Evolutionary conservation across 345 rosid species (phyloP).

Genomic region (Eucalyptus pauciflora): DNA sequence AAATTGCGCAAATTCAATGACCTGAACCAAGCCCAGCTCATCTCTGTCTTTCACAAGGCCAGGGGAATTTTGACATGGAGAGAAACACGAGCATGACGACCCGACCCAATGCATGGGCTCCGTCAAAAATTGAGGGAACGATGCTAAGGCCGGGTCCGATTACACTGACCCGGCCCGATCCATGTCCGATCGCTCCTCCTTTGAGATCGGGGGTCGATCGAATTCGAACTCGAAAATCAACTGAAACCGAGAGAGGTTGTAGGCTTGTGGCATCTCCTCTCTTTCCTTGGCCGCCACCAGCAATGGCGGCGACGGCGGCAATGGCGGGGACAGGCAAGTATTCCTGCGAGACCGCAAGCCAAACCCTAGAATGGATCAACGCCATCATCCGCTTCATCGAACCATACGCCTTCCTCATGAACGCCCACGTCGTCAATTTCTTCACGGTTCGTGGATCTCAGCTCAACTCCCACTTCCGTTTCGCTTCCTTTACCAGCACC

Average conservation of each 20-base stretch:
- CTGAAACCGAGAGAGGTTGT: background rate
- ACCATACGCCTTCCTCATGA: constrained; percentile 41
- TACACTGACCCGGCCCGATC: background rate
- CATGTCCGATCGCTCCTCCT: background rate
- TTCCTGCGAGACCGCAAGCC: constrained; percentile 49
- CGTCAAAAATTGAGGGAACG: background rate
- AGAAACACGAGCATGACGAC: background rate
- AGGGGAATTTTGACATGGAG: background rate
- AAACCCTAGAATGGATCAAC: constrained; percentile 65
- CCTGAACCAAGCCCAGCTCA: background rate
- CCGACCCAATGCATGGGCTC: background rate
- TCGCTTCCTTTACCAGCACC: background rate
- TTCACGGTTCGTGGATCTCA: constrained; percentile 20
- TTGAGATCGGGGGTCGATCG: background rate
- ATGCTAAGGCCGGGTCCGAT: background rate
- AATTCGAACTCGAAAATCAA: background rate
- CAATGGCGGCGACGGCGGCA: background rate
- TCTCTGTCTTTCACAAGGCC: background rate
- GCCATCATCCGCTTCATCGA: constrained; percentile 48
- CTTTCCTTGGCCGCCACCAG: background rate
- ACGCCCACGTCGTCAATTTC: constrained; percentile 82
- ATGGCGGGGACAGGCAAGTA: constrained; percentile 6
- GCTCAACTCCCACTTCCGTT: background rate
- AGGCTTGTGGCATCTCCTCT: constrained; percentile 9
- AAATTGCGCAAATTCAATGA: background rate